Evolutionary conservation across 1,284 basidiomycete species (phyloP).

Genomic region (Tylopilus sp.): DNA sequence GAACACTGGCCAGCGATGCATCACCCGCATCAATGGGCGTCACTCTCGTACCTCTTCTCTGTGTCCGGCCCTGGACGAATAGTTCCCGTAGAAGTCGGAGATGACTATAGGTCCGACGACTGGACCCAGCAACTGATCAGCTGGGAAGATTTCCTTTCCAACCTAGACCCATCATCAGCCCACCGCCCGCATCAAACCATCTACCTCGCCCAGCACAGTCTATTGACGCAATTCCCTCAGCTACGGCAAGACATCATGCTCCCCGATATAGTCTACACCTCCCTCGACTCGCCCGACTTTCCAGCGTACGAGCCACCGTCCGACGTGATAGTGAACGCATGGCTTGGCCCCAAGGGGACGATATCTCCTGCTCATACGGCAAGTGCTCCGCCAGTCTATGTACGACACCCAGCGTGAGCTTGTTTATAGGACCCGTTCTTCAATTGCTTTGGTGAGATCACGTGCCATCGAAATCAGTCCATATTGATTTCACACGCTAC

Average conservation of each 20-base stretch:
- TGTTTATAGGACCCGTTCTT: constrained; percentile 80
- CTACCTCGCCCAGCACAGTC: constrained; percentile 92
- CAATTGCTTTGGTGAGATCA: constrained; percentile 76
- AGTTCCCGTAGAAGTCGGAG: constrained; percentile 89
- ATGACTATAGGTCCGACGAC: constrained; percentile 73
- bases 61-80: constrained; percentile 74
- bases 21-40: constrained; percentile 53
- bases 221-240: constrained; percentile 81
- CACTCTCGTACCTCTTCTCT: constrained; percentile 60
- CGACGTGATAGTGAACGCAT: constrained; percentile 80
- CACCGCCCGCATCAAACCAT: constrained; percentile 35
- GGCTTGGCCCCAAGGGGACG: constrained; percentile 81
- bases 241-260: constrained; percentile 71
- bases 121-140: constrained; percentile 83
- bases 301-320: constrained; percentile 61
- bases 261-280: constrained; percentile 86
- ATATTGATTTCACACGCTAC: constrained; percentile 9
- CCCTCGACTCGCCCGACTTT: constrained; percentile 45
- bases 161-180: constrained; percentile 43
- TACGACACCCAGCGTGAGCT: constrained; percentile 5
- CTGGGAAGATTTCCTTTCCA: constrained; percentile 73
- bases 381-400: constrained; percentile 31
- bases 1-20: constrained; percentile 67
- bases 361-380: constrained; percentile 91
- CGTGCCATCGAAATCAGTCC: constrained; percentile 5